phyloP scores from a whole-genome alignment of 2,329 filamentous ascomycete genomes.

The Alternaria infectoria region DNA sequence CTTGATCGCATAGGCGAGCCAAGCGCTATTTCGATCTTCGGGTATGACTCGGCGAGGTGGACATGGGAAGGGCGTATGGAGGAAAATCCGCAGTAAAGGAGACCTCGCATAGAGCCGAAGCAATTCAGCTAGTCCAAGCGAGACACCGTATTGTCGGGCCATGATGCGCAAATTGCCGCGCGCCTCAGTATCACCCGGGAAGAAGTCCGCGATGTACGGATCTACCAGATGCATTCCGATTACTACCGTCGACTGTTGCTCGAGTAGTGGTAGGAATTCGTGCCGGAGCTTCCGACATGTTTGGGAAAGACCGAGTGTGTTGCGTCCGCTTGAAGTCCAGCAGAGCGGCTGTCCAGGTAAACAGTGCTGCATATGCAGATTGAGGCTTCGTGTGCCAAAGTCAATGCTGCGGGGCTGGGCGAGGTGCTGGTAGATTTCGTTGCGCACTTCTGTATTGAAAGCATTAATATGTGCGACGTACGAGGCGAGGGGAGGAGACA shows the following conservation, averaged over 20 bases:
- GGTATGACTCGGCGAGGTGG: background rate
- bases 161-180: background rate
- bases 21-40: background rate
- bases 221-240: background rate
- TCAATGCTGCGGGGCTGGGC: background rate
- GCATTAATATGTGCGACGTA: background rate
- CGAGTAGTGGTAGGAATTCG: background rate
- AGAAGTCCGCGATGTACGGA: background rate
- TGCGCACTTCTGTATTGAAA: background rate
- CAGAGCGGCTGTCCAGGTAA: background rate
- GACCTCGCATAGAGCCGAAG: background rate
- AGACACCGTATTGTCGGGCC: background rate
- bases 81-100: background rate
- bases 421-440: background rate
- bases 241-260: background rate
- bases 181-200: background rate
- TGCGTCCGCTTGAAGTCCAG: background rate
- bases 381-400: background rate
- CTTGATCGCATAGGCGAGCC: background rate
- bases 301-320: background rate
- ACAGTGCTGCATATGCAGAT: background rate
- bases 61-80: background rate
- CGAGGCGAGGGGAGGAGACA: background rate
- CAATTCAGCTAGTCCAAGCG: background rate
- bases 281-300: background rate